Conservation (phyloP, 2,329 filamentous ascomycete species). For the Neospermospora avenae region DNA sequence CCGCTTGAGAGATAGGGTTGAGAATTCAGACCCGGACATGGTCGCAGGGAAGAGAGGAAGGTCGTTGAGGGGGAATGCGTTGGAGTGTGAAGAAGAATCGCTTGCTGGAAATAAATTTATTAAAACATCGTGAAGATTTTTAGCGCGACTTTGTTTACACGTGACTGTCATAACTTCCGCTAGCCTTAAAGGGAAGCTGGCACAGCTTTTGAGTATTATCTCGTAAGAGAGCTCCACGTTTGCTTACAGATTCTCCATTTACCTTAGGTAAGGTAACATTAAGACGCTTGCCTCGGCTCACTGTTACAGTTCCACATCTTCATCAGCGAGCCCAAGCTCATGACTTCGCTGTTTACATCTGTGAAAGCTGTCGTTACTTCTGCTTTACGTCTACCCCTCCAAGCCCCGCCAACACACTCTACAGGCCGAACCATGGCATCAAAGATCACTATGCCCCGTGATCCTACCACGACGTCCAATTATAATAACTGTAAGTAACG, state of each 20-base stretch:
- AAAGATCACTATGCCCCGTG: conserved; percentile 46
- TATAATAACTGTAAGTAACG: conserved; percentile 68
- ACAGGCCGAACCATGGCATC: conserved; percentile 24
- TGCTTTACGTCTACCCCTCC: conserved; percentile 15
- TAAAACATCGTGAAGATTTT: not conserved
- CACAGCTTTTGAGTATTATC: not conserved
- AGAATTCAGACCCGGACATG: too few relatives aligned
- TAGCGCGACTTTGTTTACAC: not conserved
- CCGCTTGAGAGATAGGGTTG: too few relatives aligned
- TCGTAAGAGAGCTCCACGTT: not conserved
- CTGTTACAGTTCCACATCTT: too few relatives aligned
- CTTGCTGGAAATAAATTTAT: too few relatives aligned
- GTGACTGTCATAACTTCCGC: not conserved
- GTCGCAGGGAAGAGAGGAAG: too few relatives aligned
- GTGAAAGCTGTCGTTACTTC: conserved; percentile 19
- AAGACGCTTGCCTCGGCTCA: not conserved
- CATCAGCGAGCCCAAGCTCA: too few relatives aligned
- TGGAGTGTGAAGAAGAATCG: too few relatives aligned
- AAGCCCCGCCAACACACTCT: not conserved
- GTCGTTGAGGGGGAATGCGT: not conserved
- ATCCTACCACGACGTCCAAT: conserved; percentile 89
- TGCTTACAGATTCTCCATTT: not conserved
- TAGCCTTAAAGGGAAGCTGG: conserved; percentile 2
- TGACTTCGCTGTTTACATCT: conserved; percentile 22
- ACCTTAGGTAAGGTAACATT: too few relatives aligned